Base-by-base conservation (phyloP, 495 filamentous ascomycete species). In the Hypoxylon cercidicola region DNA sequence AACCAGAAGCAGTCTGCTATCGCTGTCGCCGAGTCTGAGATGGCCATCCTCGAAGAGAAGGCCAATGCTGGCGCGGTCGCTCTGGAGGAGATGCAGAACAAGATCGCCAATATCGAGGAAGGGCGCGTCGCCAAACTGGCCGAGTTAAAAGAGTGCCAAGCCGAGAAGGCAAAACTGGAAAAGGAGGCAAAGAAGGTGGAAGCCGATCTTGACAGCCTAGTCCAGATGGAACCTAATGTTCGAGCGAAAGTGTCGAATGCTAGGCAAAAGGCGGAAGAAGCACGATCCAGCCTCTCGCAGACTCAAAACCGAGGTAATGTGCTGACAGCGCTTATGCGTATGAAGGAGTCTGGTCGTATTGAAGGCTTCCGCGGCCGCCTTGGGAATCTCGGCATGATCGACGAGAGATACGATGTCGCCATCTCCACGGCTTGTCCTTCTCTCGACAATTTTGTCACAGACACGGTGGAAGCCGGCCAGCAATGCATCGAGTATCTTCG, bases 401-500 rank as follows among this genome's bases (percentile, higher is more conserved):
- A 98, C 56, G 83, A 92, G 76, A 90, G 89, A 69, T 98, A 97
- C 72, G 96, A 99, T 70, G 87, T 98, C 34, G 95, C 95, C 4
- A 97, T 99, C 53, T 99, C 95, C 4, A 98, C 95, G 0, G 96
- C 95, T 12, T 99, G 96, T 66, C 89, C 91, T 58, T 82, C 88
- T 12, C 85, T 99, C 15, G 91, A 98, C 68, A 97, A 97, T 65
- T 90, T 99, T 70, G 93, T 99, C 10, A 95, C 97, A 6, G 95
- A 98, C 62, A 92, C 92, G 0, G 92, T 97, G 6, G 93, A 97
- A 69, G 90, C 90, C 45, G 96, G 93, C 49, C 94, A 97, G 74
- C 93, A 97, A 69, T 98, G 96, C 74, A 97, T 99, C 69, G 94
- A 98, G 66, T 94, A 98, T 72, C 84, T 99, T 15, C 88, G 95